These are phyloP conservation scores for Neofusicoccum cordaticola DNA, from an alignment of 2,329 filamentous ascomycete genomes.

Conservation along the genomic window DNA sequence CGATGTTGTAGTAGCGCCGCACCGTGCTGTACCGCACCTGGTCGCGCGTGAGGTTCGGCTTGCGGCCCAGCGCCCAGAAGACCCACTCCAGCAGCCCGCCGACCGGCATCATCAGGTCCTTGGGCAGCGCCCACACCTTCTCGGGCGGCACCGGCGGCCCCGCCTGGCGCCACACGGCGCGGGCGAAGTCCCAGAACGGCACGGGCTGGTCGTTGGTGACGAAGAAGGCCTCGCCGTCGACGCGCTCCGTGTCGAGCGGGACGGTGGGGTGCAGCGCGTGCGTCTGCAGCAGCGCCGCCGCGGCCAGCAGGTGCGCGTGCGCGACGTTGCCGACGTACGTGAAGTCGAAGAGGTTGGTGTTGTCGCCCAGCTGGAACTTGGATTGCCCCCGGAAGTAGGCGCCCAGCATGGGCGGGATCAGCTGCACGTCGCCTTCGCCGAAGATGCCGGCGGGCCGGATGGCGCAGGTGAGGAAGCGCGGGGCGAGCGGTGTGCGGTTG, in stretches of 20 bases:
- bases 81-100: constrained; percentile 45
- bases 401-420: constrained; percentile 45
- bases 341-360: constrained; percentile 55
- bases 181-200: constrained; percentile 52
- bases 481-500: constrained; percentile 41
- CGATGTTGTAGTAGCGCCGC: constrained; percentile 75
- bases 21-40: constrained; percentile 66
- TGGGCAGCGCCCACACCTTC: constrained; percentile 43
- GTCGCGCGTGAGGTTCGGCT: constrained; percentile 45
- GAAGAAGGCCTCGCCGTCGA: constrained; percentile 52
- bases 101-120: constrained; percentile 41
- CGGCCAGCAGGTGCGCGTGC: constrained; percentile 51
- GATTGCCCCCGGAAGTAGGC: constrained; percentile 48
- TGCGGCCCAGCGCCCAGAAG: constrained; percentile 45
- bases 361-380: constrained; percentile 51
- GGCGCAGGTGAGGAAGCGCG: constrained; percentile 48
- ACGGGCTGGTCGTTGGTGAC: constrained; percentile 51
- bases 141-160: constrained; percentile 36
- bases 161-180: constrained; percentile 45
- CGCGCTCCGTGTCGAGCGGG: constrained; percentile 44
- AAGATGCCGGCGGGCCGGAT: constrained; percentile 53
- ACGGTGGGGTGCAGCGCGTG: constrained; percentile 34
- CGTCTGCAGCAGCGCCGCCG: constrained; percentile 48
- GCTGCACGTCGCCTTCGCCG: constrained; percentile 48
- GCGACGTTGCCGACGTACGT: constrained; percentile 54